Evolutionary conservation across 441 rosid genomes (phyloP).

Genomic region (Macaranga tanarius): DNA sequence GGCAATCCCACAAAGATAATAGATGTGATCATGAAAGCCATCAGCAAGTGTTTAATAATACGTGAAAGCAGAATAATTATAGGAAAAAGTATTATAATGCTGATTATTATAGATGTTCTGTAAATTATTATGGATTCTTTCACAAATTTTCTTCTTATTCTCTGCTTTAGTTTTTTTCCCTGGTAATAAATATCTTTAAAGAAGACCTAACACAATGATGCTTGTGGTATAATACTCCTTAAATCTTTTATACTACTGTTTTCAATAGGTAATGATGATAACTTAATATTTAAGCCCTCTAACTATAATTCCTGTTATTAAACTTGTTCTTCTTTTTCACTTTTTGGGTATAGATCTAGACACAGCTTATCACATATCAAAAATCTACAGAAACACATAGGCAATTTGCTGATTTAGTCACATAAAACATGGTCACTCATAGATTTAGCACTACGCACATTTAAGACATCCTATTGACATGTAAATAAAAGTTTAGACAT

Average conservation of each 20-base stretch:
- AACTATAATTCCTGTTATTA: background rate
- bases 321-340: background rate
- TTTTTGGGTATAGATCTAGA: slow-evolving; percentile 11
- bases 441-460: background rate
- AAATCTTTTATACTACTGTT: slow-evolving; percentile 8
- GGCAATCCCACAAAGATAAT: background rate
- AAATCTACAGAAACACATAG: background rate
- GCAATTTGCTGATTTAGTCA: background rate
- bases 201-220: slow-evolving; percentile 27
- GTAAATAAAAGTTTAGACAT: background rate
- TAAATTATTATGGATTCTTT: no score
- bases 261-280: slow-evolving; percentile 20
- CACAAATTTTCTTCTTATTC: background rate
- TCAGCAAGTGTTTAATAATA: no score
- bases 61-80: no score
- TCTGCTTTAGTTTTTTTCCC: background rate
- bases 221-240: background rate
- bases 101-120: background rate
- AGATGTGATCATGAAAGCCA: background rate
- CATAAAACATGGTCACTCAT: background rate
- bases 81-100: background rate
- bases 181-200: background rate
- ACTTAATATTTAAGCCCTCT: slow-evolving; percentile 24
- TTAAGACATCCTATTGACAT: background rate
- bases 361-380: background rate